A percentile compares a stretch with the other conserved stretches of the same genome.
Conservation (phyloP, 148 eudicot genomes). For the Rhododendron vialii region DNA sequence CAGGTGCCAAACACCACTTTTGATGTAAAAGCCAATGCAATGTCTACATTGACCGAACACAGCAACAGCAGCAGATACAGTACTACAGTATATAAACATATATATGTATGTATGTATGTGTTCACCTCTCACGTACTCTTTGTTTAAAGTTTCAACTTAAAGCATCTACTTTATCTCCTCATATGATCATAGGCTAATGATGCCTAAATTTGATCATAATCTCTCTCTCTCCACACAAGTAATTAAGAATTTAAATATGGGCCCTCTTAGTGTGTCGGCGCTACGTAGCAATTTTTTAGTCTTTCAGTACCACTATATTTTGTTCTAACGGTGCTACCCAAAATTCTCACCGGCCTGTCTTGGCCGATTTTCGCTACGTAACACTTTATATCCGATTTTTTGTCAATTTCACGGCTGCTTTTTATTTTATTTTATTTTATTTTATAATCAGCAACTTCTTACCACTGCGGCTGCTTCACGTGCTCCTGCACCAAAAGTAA, state of each 20-base stretch:
- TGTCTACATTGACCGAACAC: background rate
- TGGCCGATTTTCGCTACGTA: background rate
- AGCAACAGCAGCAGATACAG: background rate
- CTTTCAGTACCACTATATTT: fast-evolving
- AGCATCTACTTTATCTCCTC: background rate
- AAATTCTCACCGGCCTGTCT: background rate
- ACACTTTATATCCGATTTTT: too few species aligned
- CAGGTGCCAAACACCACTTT: conserved; percentile 25
- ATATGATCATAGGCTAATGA: conserved; percentile 23
- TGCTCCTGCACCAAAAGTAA: too few species aligned
- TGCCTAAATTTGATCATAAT: background rate
- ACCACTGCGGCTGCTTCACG: too few species aligned
- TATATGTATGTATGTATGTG: background rate
- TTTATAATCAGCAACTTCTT: too few species aligned
- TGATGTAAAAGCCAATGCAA: background rate
- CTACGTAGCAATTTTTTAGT: too few species aligned
- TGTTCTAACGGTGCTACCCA: background rate
- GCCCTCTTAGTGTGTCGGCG: background rate
- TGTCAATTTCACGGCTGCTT: too few species aligned
- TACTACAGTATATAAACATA: background rate
- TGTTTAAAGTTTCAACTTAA: background rate
- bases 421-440: too few species aligned
- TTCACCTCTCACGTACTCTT: background rate
- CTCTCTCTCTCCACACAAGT: background rate
- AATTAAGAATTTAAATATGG: too few species aligned